Evolutionary conservation across 2,329 filamentous ascomycete species (phyloP), one percentile per base, ranked within the genome.

Genomic region (Blumeria hordei): DNA sequence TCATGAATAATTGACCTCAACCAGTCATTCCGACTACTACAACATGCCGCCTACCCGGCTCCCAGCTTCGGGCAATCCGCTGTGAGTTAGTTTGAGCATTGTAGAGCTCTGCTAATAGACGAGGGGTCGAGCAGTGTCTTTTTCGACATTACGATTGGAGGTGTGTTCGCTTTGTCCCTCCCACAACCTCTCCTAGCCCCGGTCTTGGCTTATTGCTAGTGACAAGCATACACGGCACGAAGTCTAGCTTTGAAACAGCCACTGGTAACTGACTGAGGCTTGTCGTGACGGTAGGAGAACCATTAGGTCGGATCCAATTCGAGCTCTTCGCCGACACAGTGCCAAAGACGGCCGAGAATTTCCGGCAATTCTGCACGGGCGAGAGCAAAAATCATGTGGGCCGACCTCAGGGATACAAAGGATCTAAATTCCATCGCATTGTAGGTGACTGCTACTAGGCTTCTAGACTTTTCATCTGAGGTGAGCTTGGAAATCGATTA

Each of bases 351-450:
- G 86, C 88, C 34, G 92, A 96, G 69, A 96, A 96, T 72, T 96
- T 98, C 68, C 85, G 88, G 50, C 87, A 93, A 66, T 94, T 94
- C 71, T 95, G 88, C 71, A 96, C 90, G 0, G 92, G 92, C 62
- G 90, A 96, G 72, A 81, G 77, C 60, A 94, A 88, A 70, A 85
- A 85, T 65, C 68, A 76, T 53, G 75, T 79, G 9, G 86, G 87
- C 36, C 75, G 80, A 59, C 83, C 88, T 0, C 85, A 93, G 66
- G 92, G 92, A 59, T 98, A 95, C 75, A 96, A 95, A 70, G 85
- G 85, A 55, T 83, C 78, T 71, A 93, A 87, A 68, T 95, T 96
- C 64, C 92, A 96, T 69, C 81, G 92, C 57, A 86, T 96, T 62
- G 87, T 93, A 69, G 63, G 83, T 72, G 43, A 18, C 16, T 4